Conservation (phyloP, 2,329 filamentous ascomycete genomes). For the Colletotrichum falcatum region DNA sequence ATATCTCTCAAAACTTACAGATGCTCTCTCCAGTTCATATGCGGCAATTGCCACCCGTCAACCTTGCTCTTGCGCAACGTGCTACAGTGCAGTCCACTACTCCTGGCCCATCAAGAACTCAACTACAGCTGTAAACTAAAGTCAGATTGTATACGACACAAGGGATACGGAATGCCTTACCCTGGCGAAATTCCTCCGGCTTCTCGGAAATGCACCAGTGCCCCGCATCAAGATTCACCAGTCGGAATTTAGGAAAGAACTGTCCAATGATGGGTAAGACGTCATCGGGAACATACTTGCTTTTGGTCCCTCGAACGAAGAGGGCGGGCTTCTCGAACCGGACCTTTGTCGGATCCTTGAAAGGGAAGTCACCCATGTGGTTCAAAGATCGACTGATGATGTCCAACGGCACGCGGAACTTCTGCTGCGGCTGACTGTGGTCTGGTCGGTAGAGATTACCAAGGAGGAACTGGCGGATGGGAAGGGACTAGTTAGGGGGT, state of each 20-base stretch:
- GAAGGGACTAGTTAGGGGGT: constrained; percentile 63
- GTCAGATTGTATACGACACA: constrained; percentile 21
- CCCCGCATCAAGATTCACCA: constrained; percentile 81
- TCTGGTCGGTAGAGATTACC: constrained; percentile 78
- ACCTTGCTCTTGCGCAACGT: no score
- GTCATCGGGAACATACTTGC: constrained; percentile 85
- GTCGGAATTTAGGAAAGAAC: constrained; percentile 83
- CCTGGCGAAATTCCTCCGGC: constrained; percentile 80
- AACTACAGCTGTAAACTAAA: constrained; percentile 63
- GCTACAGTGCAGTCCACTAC: constrained; percentile 46
- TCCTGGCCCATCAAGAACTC: constrained; percentile 69
- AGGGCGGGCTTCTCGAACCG: constrained; percentile 83
- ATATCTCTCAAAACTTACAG: no score
- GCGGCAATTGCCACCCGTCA: background rate
- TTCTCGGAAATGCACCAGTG: constrained; percentile 95
- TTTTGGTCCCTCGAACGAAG: constrained; percentile 82
- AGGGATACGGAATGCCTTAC: constrained; percentile 57
- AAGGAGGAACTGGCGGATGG: constrained; percentile 90
- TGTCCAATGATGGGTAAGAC: constrained; percentile 80
- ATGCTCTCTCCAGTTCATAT: background rate
- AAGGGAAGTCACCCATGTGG: constrained; percentile 90
- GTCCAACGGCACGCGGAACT: constrained; percentile 83
- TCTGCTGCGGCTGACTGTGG: constrained; percentile 63
- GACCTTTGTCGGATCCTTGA: constrained; percentile 74
- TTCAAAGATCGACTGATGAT: constrained; percentile 76